Base-by-base conservation (phyloP, 495 filamentous ascomycete genomes). In the Lophiotrema nucula region DNA sequence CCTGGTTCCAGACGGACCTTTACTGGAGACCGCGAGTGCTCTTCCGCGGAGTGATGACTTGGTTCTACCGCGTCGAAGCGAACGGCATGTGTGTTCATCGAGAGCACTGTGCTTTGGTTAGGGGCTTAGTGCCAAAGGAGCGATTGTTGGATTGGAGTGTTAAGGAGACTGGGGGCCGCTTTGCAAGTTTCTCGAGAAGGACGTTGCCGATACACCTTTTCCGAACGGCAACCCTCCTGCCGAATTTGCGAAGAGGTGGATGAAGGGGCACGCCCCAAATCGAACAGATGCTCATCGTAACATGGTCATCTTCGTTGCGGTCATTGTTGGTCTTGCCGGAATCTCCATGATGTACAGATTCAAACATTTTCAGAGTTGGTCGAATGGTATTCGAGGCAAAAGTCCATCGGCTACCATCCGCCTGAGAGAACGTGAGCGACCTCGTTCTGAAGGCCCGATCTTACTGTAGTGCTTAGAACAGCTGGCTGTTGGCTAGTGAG, bases 401-500 rank as follows among this genome's bases (percentile, higher is more conserved):
- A n/a, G n/a, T n/a, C n/a, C n/a, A n/a, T n/a, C n/a, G n/a, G n/a
- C n/a, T n/a, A n/a, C n/a, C n/a, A n/a, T n/a, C n/a, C n/a, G n/a
- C n/a, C n/a, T n/a, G n/a, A n/a, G n/a, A n/a, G n/a, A n/a, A n/a
- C n/a, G n/a, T n/a, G n/a, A n/a, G n/a, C n/a, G n/a, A n/a, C n/a
- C n/a, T n/a, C n/a, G n/a, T n/a, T n/a, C n/a, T n/a, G n/a, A n/a
- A n/a, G n/a, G n/a, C n/a, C n/a, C n/a, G n/a, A n/a, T n/a, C n/a
- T n/a, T n/a, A n/a, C n/a, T n/a, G n/a, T n/a, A n/a, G n/a, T n/a
- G n/a, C n/a, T 48, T 22, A 56, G n/a, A 39, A 48, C 12, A 56
- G 25, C 21, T 47, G 53, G 25, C 43, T 48, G 27, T 56, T 56
- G 15, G 49, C 37, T 16, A 55, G 27, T 4, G 38, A 45, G 4